phyloP scores from a whole-genome alignment of 2,329 filamentous ascomycete genomes.

The Nigrospora osmanthi region DNA sequence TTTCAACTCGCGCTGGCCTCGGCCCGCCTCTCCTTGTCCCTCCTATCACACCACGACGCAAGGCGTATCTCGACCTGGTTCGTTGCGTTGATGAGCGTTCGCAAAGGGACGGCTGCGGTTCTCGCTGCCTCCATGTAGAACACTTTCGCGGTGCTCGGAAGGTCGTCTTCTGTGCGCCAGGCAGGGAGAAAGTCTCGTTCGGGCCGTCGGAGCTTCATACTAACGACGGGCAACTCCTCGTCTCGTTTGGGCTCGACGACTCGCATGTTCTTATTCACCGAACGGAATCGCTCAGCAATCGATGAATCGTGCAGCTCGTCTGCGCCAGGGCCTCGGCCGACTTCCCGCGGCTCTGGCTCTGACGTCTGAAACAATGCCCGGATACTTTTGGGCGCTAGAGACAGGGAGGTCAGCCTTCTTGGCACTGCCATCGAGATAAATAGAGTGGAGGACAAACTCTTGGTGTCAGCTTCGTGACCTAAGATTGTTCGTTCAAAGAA shows the following conservation, averaged over 20 bases:
- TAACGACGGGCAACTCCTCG: slow-evolving; percentile 3
- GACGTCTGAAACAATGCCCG: slow-evolving; percentile 11
- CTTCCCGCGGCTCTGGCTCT: background rate
- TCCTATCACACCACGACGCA: slow-evolving; percentile 21
- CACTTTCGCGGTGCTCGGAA: slow-evolving; percentile 28
- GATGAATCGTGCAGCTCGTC: slow-evolving; percentile 1
- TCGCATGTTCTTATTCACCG: slow-evolving; percentile 9
- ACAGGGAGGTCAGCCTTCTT: no score
- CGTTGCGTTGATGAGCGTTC: slow-evolving; percentile 25
- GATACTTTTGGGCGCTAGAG: slow-evolving; percentile 10
- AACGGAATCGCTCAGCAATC: slow-evolving; percentile 11
- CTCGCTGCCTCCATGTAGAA: slow-evolving; percentile 35
- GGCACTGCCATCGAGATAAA: no score
- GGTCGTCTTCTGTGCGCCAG: slow-evolving; percentile 29
- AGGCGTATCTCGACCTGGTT: slow-evolving; percentile 27
- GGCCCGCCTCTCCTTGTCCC: slow-evolving; percentile 13
- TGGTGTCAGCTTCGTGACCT: slow-evolving; percentile 28
- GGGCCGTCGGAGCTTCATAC: background rate
- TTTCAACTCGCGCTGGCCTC: slow-evolving; percentile 2
- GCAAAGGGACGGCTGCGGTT: slow-evolving; percentile 24
- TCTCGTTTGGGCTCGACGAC: slow-evolving; percentile 5
- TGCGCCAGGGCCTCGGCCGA: background rate
- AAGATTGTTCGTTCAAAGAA: slow-evolving; percentile 64
- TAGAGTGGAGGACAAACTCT: slow-evolving; percentile 18
- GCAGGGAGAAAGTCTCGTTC: slow-evolving; percentile 19